Evolutionary conservation across 1,139 yeast species (phyloP), one percentile per base, ranked within the genome.

Genomic region (Scheffersomyces insectosa): DNA sequence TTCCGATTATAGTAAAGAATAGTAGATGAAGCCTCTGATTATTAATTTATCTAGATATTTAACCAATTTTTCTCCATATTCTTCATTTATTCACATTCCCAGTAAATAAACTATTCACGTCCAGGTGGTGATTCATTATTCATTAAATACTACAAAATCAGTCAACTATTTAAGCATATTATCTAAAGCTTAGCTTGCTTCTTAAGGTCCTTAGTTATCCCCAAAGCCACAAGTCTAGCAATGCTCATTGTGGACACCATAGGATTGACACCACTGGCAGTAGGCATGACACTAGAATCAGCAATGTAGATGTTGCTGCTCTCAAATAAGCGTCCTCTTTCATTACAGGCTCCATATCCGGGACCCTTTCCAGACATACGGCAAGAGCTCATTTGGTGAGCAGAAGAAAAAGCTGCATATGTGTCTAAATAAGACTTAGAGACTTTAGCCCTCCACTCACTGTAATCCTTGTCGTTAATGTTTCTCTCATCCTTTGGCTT

Each of bases 241-340:
- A 72, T 43, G 2, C 77, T 55, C 75, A 74, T 67, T 9, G 73
- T 68, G 4, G 73, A 45, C 27, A 74, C 59, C 79, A 73, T 74
- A n/a, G 79, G 85, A 51, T 80, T 80, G 30, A 74, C 83, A 8
- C 86, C 85, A 44, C 80, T 72, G 1, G 85, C 85, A 5, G 82
- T 68, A 5, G 85, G 85, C 65, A 80, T 62, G 8, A 70, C 73
- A 55, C 82, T 76, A 4, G 83, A 75, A 59, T 80, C 86, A 3
- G 83, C 82, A 28, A 81, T 76, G 51, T 70, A 77, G 35, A 81
- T 68, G 51, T 80, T 78, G 35, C 66, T 59, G 54, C 82, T 75
- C 50, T 81, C 86, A 55, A 64, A 77, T 31, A 80, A 68, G 42
- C 71, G 71, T 7, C 85, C 85, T 25, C 61, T 65, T 27, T 56